Evolutionary conservation across 768 basidiomycete species (phyloP).

Genomic region (Leccinellum rugosiceps): DNA sequence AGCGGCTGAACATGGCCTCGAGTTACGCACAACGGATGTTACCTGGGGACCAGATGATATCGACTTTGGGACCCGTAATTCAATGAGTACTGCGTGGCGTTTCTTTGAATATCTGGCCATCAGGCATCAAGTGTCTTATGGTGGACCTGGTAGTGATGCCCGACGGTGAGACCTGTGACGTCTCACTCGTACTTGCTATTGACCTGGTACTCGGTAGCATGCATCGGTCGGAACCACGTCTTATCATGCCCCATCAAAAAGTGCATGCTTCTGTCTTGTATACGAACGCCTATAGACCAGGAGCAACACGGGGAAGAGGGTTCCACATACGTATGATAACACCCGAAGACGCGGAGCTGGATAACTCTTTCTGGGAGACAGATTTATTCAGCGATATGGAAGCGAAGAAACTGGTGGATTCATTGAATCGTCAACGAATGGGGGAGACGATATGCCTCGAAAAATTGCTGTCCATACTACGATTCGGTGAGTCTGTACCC

Average conservation of each 20-base stretch:
- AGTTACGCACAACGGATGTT: no score
- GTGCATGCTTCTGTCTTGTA: background rate
- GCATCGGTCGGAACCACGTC: background rate
- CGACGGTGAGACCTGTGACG: background rate
- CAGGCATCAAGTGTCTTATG: no score
- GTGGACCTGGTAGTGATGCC: background rate
- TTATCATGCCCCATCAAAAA: background rate
- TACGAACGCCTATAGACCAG: background rate
- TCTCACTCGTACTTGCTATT: background rate
- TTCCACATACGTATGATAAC: background rate
- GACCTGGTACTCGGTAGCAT: background rate
- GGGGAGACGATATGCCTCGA: background rate
- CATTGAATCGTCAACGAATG: background rate
- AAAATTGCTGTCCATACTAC: background rate
- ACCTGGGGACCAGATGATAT: no score
- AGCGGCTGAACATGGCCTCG: no score
- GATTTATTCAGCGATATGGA: slow-evolving; percentile 7
- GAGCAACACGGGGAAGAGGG: background rate
- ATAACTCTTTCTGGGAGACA: slow-evolving; percentile 8
- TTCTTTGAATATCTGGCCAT: no score
- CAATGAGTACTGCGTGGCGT: no score
- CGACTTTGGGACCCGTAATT: no score
- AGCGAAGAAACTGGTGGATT: background rate
- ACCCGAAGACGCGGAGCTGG: background rate
- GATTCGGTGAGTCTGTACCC: background rate